Evolutionary conservation across 1,284 basidiomycete genomes (phyloP).

Genomic region (Malassezia equina): DNA sequence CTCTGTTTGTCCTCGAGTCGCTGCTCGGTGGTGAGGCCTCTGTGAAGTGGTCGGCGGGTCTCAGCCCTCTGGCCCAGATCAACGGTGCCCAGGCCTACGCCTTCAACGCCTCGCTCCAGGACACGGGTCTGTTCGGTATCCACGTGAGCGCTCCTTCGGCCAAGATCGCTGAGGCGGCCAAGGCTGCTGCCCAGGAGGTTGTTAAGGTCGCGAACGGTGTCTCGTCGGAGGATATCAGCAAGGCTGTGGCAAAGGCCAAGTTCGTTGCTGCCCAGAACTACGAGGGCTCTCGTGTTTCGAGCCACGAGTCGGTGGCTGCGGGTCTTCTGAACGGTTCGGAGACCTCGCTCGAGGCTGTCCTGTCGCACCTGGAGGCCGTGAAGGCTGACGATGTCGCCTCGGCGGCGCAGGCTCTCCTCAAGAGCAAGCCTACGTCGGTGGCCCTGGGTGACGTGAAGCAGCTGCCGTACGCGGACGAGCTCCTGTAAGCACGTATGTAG

Average conservation of each 20-base stretch:
- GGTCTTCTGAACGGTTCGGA: slow-evolving; percentile 28
- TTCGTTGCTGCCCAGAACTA: slow-evolving; percentile 33
- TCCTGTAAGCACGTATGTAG: slow-evolving; percentile 22
- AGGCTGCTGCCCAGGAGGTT: slow-evolving; percentile 30
- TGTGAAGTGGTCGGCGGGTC: slow-evolving; percentile 44
- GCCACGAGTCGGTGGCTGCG: slow-evolving; percentile 30
- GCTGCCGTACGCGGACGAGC: slow-evolving; percentile 45
- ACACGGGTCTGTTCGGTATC: slow-evolving; percentile 41
- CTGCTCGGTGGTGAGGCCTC: slow-evolving; percentile 39
- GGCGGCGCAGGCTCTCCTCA: slow-evolving; percentile 35
- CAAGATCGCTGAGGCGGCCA: slow-evolving; percentile 28
- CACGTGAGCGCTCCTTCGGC: slow-evolving; percentile 35
- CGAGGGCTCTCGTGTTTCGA: slow-evolving; percentile 27
- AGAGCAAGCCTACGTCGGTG: slow-evolving; percentile 44
- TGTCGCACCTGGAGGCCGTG: slow-evolving; percentile 33
- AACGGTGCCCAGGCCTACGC: slow-evolving; percentile 28
- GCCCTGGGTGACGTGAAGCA: slow-evolving; percentile 41
- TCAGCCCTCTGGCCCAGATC: slow-evolving; percentile 31
- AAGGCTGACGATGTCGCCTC: slow-evolving; percentile 24
- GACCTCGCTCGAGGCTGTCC: slow-evolving; percentile 22
- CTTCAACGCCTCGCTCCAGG: slow-evolving; percentile 41
- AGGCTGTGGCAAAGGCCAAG: slow-evolving; percentile 43
- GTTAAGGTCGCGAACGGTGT: slow-evolving; percentile 33
- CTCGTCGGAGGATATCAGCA: slow-evolving; percentile 28
- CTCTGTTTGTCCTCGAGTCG: slow-evolving; percentile 39